Conservation (phyloP, 1,284 basidiomycete species). For the Cryptococcus amylolentus region DNA sequence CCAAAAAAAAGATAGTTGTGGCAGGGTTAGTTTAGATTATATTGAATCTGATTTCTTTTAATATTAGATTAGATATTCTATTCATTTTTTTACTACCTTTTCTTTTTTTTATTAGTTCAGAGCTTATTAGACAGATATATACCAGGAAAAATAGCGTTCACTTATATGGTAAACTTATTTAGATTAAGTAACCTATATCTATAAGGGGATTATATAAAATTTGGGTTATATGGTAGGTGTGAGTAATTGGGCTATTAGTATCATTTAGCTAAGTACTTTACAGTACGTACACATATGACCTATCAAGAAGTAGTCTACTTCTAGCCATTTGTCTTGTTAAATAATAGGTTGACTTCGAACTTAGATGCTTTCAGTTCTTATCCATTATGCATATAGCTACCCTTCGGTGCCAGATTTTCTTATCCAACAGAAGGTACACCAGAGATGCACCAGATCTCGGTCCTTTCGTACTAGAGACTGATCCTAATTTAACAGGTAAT, state of each 20-base stretch:
- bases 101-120: too few species aligned
- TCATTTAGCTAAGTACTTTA: conserved; percentile 6
- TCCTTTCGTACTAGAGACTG: conserved; percentile 7
- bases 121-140: too few species aligned
- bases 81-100: too few species aligned
- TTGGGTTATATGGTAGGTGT: neutral
- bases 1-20: too few species aligned
- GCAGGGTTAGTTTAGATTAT: too few species aligned
- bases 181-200: too few species aligned
- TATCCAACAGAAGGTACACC: conserved; percentile 6
- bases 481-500: conserved; percentile 1
- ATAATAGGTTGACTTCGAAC: conserved; percentile 2
- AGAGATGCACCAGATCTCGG: conserved; percentile 5
- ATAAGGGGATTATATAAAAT: too few species aligned
- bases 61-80: too few species aligned
- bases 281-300: neutral
- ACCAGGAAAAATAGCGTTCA: too few species aligned
- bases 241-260: conserved; percentile 4
- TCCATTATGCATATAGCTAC: conserved; percentile 7
- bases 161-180: too few species aligned
- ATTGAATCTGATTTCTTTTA: too few species aligned
- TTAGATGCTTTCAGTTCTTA: conserved; percentile 3
- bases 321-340: too few species aligned
- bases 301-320: conserved; percentile 3
- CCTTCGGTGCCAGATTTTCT: conserved; percentile 1